Evolutionary conservation across 306 rosid genomes (phyloP), one percentile per base, ranked within the genome.

Genomic region (Myrica gale): DNA sequence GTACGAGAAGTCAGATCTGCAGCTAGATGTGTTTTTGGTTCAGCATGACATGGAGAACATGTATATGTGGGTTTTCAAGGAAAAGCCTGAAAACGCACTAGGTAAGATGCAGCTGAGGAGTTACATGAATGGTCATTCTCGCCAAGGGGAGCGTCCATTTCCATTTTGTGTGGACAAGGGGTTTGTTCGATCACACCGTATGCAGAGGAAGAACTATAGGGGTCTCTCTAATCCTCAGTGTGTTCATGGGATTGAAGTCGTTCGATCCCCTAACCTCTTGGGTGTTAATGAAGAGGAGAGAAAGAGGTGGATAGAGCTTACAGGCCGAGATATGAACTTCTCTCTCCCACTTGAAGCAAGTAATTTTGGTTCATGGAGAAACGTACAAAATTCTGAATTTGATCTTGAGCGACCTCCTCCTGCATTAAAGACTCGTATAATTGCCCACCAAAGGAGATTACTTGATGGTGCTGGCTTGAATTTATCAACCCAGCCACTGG

Each of bases 41-140:
- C 98, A 94, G 70, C 98, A 94, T 65, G 98, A 94, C 87, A 90
- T 94, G 98, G 98, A 94, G 77, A 94, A 94, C 74, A 90, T 94
- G 98, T 94, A 94, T 82, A 94, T 94, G 98, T 94, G 98, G 98
- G 97, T 90, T 78, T 94, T 94, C 86, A 94, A 94, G 93, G 96
- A 90, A 78, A 87, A 91, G 78, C 98, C 98, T 0, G 97, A 90
- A 56, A 91, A 94, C 80, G 96, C 98, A 0, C 72, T 94, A 82
- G 98, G 98, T 32, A 94, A 94, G 90, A 94, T 94, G 98, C 98
- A 94, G 88, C 89, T 94, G 23, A 88, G 98, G 84, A 94, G 97
- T 80, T 94, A 86, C 89, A 94, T 94, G 98, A 94, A 94, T 43
- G 98, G 98, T 45, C 98, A 91, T 84, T 91, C 98, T 76, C 97